These are phyloP conservation scores for Bremia lactucae DNA, from an alignment of 352 stramenopile species.

Conservation along the genomic window DNA sequence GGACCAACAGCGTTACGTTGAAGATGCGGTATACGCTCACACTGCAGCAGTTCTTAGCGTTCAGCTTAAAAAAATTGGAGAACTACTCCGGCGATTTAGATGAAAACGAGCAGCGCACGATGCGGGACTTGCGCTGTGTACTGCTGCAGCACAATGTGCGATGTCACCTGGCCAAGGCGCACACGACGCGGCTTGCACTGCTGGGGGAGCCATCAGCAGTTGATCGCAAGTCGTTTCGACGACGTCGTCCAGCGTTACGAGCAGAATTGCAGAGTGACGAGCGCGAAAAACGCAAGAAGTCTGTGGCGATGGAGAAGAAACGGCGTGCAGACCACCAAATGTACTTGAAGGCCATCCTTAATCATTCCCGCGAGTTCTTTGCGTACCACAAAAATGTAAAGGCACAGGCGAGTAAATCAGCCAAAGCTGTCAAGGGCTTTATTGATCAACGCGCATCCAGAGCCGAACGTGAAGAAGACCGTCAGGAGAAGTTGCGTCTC, in stretches of 20 bases:
- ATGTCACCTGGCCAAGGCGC: conserved; percentile 43
- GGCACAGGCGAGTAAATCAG: conserved; percentile 49
- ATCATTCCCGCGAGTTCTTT: conserved; percentile 80
- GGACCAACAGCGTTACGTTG: conserved; percentile 57
- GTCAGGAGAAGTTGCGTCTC: conserved; percentile 78
- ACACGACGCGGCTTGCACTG: conserved; percentile 51
- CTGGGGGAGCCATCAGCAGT: conserved; percentile 52
- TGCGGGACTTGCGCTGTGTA: conserved; percentile 56
- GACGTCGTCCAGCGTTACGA: conserved; percentile 46
- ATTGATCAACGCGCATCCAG: conserved; percentile 71
- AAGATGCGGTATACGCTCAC: conserved; percentile 67
- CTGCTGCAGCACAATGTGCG: conserved; percentile 66
- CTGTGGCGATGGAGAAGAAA: conserved; percentile 75
- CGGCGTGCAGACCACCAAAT: conserved; percentile 62
- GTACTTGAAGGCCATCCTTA: conserved; percentile 73
- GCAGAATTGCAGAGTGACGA: conserved; percentile 60
- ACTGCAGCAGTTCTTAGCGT: conserved; percentile 57
- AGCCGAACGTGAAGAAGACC: conserved; percentile 77
- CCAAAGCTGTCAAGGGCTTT: conserved; percentile 61
- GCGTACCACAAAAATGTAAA: conserved; percentile 83
- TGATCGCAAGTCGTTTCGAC: conserved; percentile 69
- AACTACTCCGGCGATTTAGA: conserved; percentile 23
- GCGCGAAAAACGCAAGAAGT: conserved; percentile 73
- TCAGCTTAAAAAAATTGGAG: conserved; percentile 54
- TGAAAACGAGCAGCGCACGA: conserved; percentile 31